A percentile compares a stretch with the other conserved stretches of the same genome.
These are phyloP conservation scores for Melastoma candidum DNA, from an alignment of 441 rosid species.

Conservation along the genomic window DNA sequence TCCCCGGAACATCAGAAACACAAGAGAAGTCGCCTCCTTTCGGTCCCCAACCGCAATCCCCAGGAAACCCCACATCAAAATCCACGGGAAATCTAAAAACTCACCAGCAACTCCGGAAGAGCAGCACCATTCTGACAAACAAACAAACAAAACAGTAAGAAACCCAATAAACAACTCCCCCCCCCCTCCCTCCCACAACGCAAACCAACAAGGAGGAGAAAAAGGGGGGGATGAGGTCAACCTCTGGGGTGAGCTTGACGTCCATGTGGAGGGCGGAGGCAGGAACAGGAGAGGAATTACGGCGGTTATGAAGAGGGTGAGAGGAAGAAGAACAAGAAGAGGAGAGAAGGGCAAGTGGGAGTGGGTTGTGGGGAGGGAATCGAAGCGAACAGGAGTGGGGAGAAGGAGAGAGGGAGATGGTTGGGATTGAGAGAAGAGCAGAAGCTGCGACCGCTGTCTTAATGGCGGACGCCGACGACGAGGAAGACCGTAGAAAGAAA, in stretches of 20 bases:
- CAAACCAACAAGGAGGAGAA: conserved; percentile 7
- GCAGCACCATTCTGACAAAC: conserved; percentile 40
- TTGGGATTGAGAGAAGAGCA: conserved; percentile 14
- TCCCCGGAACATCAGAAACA: neutral
- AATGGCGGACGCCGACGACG: conserved; percentile 28
- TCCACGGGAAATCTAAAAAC: conserved; percentile 9
- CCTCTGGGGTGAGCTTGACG: conserved; percentile 33
- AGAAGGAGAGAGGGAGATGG: conserved; percentile 21
- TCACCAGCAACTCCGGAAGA: conserved; percentile 78
- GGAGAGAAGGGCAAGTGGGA: conserved; percentile 12
- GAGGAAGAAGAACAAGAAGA: conserved; percentile 19
- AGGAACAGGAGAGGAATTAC: conserved; percentile 6
- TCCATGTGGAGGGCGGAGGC: conserved; percentile 52
- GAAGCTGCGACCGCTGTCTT: conserved; percentile 37
- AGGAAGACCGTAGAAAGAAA: too few species aligned
- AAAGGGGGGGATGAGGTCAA: conserved; percentile 3
- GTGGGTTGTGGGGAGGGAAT: conserved; percentile 21
- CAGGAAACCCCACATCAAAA: neutral
- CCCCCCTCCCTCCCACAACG: neutral
- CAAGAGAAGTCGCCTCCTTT: neutral
- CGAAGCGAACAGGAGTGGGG: conserved; percentile 13
- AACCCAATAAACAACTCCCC: conserved; percentile 5
- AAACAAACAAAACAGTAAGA: conserved; percentile 2
- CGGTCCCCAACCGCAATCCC: neutral
- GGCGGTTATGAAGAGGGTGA: conserved; percentile 22